A percentile compares a stretch with the other conserved stretches of the same genome.
Evolutionary conservation across 2,329 filamentous ascomycete genomes (phyloP).

Genomic region (Geosmithia putterillii): DNA sequence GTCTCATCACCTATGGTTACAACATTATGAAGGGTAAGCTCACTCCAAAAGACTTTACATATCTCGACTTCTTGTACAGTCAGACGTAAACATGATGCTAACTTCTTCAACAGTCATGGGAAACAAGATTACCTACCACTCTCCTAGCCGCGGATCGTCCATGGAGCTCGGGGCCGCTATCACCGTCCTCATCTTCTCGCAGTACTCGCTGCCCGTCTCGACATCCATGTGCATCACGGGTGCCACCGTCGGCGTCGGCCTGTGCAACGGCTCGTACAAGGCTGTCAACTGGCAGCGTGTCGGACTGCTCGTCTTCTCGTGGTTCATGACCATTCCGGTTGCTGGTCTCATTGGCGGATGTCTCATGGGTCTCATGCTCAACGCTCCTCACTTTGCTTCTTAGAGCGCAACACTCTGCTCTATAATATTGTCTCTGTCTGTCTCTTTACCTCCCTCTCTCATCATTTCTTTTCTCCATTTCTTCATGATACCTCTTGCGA

Average conservation of each 20-base stretch:
- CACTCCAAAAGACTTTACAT: background rate
- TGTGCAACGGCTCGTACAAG: conserved; percentile 60
- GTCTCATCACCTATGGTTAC: conserved; percentile 65
- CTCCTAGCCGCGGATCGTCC: conserved; percentile 43
- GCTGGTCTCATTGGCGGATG: conserved; percentile 26
- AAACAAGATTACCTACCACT: conserved; percentile 67
- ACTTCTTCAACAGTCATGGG: conserved; percentile 51
- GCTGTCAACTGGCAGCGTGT: conserved; percentile 70
- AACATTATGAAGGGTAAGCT: conserved; percentile 68
- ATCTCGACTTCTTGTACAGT: background rate
- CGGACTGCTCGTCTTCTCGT: conserved; percentile 51
- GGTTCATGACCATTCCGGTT: conserved; percentile 34
- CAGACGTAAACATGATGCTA: conserved; percentile 7
- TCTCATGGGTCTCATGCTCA: conserved; percentile 26
- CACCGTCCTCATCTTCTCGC: conserved; percentile 64
- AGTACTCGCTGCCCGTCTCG: conserved; percentile 63
- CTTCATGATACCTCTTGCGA: too few relatives aligned
- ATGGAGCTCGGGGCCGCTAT: conserved; percentile 75
- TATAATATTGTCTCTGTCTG: too few relatives aligned
- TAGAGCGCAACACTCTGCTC: background rate
- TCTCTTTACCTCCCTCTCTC: too few relatives aligned
- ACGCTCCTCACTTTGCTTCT: conserved; percentile 21
- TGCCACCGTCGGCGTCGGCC: conserved; percentile 64
- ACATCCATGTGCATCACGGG: conserved; percentile 74
- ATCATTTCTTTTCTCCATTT: background rate